A percentile compares a stretch with the other conserved stretches of the same genome.
Conservation (phyloP, 768 basidiomycete genomes). For the Xanthoconium purpureum region DNA sequence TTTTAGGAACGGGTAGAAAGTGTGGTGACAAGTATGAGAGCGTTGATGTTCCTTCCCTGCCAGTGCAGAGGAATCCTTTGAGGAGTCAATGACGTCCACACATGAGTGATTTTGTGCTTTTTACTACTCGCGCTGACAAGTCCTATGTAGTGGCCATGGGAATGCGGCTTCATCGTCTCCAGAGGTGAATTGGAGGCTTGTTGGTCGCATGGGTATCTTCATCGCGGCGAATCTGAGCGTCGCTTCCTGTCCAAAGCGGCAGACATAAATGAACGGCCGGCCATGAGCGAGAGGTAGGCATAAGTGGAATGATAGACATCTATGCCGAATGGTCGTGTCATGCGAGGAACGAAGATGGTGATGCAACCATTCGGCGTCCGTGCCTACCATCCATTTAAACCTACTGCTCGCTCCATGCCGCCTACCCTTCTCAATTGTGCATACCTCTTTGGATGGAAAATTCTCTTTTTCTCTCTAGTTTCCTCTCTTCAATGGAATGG, state of each 20-base stretch:
- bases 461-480: too few relatives aligned
- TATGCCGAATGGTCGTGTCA: not conserved
- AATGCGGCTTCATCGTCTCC: conserved; percentile 1
- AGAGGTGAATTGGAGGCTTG: too few relatives aligned
- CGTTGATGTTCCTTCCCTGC: not conserved
- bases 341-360: not conserved
- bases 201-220: not conserved
- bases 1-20: not conserved
- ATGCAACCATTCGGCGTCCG: not conserved
- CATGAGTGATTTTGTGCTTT: conserved; percentile 7
- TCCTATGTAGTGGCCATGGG: not conserved
- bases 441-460: too few relatives aligned
- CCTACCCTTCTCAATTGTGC: too few relatives aligned
- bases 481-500: too few relatives aligned
- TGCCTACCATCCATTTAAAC: not conserved
- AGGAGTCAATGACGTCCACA: not conserved
- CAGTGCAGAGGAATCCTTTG: not conserved
- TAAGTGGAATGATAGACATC: not conserved
- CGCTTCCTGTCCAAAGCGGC: not conserved
- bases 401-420: too few relatives aligned
- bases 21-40: not conserved
- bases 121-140: not conserved
- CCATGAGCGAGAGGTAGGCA: too few relatives aligned
- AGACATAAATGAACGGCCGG: not conserved
- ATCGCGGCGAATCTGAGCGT: not conserved